Percentiles rank a stretch among this genome's conserved stretches.
Conservation (phyloP, 2,329 filamentous ascomycete genomes). For the Colletotrichum agaves region DNA sequence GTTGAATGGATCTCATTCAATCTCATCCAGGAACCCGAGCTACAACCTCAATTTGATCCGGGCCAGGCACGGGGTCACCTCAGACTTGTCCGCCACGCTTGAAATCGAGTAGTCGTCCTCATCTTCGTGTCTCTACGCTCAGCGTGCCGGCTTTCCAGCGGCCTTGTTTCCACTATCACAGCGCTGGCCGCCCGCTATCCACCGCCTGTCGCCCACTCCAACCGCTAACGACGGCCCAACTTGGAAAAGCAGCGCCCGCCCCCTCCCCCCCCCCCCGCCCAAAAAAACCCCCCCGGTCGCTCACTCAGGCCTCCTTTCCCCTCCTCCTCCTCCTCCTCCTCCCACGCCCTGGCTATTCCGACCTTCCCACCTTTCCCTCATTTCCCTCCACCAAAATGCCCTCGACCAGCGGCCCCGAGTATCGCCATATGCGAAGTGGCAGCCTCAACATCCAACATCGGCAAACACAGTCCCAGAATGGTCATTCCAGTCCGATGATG, state of each 20-base stretch:
- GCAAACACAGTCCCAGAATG: slow-evolving; percentile 42
- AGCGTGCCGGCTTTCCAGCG: not conserved
- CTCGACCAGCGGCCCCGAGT: slow-evolving; percentile 57
- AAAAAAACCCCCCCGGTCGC: not conserved
- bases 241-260: not conserved
- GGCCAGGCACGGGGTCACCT: no score
- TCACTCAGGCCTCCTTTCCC: not conserved
- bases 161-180: not conserved
- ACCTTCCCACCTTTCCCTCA: slow-evolving; percentile 8
- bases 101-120: not conserved
- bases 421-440: slow-evolving; percentile 66
- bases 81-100: no score
- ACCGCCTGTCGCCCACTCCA: not conserved
- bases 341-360: not conserved
- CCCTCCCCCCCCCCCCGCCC: not conserved
- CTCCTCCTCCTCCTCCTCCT: slow-evolving; percentile 13
- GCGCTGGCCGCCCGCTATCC: slow-evolving; percentile 3
- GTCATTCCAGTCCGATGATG: slow-evolving; percentile 46
- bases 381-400: slow-evolving; percentile 38
- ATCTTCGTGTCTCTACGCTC: not conserved
- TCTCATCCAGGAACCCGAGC: not conserved
- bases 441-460: slow-evolving; percentile 63
- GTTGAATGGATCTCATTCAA: not conserved
- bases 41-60: not conserved
- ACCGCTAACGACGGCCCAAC: not conserved